A percentile compares a stretch with the other conserved stretches of the same genome.
These are phyloP conservation scores for Apiosordaria backusii DNA, from an alignment of 495 filamentous ascomycete species.

Conservation along the genomic window DNA sequence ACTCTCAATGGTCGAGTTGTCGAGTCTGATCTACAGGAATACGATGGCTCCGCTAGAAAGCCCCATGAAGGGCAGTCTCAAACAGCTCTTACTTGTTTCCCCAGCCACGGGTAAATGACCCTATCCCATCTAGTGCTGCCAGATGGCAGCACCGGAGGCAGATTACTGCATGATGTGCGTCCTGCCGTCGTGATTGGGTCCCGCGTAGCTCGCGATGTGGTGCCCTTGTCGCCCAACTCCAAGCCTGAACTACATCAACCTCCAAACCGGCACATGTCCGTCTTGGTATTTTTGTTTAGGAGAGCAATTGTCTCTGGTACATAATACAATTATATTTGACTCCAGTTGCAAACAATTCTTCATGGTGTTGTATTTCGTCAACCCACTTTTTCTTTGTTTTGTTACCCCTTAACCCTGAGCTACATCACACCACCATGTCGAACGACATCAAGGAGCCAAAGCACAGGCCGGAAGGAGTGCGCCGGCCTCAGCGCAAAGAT, in stretches of 20 bases:
- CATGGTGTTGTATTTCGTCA: slow-evolving; percentile 11
- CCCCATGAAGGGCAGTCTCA: background rate
- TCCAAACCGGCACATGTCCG: background rate
- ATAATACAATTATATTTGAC: background rate
- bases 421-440: slow-evolving; percentile 21
- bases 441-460: slow-evolving; percentile 29
- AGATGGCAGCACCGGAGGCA: slow-evolving; percentile 31
- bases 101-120: slow-evolving; percentile 24
- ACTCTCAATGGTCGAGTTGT: background rate
- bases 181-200: slow-evolving; percentile 34
- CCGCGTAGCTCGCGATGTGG: slow-evolving; percentile 21
- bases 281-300: background rate
- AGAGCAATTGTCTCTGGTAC: slow-evolving; percentile 9
- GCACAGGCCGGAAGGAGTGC: slow-evolving; percentile 21
- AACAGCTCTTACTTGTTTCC: slow-evolving; percentile 3
- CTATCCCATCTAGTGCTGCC: slow-evolving; percentile 31
- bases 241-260: slow-evolving; percentile 27
- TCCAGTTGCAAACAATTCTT: slow-evolving; percentile 7
- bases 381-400: slow-evolving; percentile 14
- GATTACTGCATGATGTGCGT: slow-evolving; percentile 26
- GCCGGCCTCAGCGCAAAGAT: slow-evolving; percentile 32
- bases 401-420: slow-evolving; percentile 6
- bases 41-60: background rate
- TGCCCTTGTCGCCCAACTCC: slow-evolving; percentile 33
- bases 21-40: background rate